A percentile compares a stretch with the other conserved stretches of the same genome.
phyloP scores from a whole-genome alignment of 1,284 basidiomycete genomes.

The Bothia castanella region DNA sequence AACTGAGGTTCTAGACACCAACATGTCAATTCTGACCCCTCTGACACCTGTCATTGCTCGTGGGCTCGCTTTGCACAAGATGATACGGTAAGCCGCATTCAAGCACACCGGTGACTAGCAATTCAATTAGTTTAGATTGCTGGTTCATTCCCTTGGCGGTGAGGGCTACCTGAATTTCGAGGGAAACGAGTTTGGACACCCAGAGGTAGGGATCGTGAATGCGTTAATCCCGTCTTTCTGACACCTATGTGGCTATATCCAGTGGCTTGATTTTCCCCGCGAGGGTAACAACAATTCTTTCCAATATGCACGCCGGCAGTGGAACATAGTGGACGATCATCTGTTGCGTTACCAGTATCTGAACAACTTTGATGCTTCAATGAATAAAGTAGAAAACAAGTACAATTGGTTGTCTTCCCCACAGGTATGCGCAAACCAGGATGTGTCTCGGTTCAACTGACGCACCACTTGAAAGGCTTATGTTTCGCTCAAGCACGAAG shows the following conservation, averaged over 20 bases:
- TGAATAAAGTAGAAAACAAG: conserved; percentile 82
- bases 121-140: conserved; percentile 49
- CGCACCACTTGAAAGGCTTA: conserved; percentile 56
- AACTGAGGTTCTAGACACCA: conserved; percentile 63
- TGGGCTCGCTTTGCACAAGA: conserved; percentile 91
- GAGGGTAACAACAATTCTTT: conserved; percentile 94
- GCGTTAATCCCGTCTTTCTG: neutral
- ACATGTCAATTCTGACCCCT: conserved; percentile 90
- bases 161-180: conserved; percentile 98
- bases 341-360: conserved; percentile 89
- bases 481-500: conserved; percentile 90
- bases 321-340: conserved; percentile 88
- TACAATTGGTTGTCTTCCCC: conserved; percentile 84
- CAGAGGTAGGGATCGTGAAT: conserved; percentile 59
- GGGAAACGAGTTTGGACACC: conserved; percentile 97
- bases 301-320: conserved; percentile 93
- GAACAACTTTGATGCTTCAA: conserved; percentile 90
- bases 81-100: conserved; percentile 76
- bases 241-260: neutral
- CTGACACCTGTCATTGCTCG: conserved; percentile 87
- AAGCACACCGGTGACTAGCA: neutral
- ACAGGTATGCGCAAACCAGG: conserved; percentile 49
- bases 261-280: conserved; percentile 99
- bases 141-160: conserved; percentile 90
- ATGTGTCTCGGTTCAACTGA: conserved; percentile 7